Base-by-base conservation (phyloP, 257 asterid genomes). In the Orobanche coerulescens region DNA sequence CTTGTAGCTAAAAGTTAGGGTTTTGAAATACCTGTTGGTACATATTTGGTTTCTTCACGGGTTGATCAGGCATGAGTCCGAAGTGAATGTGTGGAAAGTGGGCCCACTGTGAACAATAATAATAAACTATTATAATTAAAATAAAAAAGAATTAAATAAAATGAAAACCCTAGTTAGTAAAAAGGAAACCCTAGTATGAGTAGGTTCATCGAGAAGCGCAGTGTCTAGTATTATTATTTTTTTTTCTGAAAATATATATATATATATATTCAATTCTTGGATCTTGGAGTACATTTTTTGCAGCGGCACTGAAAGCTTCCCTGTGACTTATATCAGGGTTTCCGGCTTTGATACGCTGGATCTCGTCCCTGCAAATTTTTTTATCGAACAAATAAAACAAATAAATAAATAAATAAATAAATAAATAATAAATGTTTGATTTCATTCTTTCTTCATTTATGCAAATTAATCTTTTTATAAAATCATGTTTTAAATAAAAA, bases 331-430 rank as follows among this genome's bases (percentile, higher is more conserved):
- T 92, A 86, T 92, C 98, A 72, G 98, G 98, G 84, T 92, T 92
- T 78, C 90, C 96, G 56, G 98, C 96, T 82, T 92, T 92, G 88
- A 92, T 92, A 71, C 98, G 96, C 80, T 92, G 98, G 93, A 92
- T 92, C 88, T 92, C 98, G 79, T 92, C 98, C 95, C 96, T 92
- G 79, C 73, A 71, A 69, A 42, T 25, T 59, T 39, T 9, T 0
- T n/a, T n/a, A n/a, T n/a, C n/a, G n/a, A n/a, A n/a, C n/a, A n/a
- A n/a, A n/a, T n/a, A n/a, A n/a, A n/a, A n/a, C 36, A 30, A 30
- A 30, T 2, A 3, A 30, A 30, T 2, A 30, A 30, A 30, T 2
- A 30, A 30, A 30, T 30, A 30, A 30, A 30, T 2, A 30, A 30
- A 30, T 2, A 2, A 30, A 30, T 30, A 30, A 30, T 30, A 78